These are phyloP conservation scores for Tylopilus sp. DNA, from an alignment of 768 basidiomycete genomes.

Conservation along the genomic window DNA sequence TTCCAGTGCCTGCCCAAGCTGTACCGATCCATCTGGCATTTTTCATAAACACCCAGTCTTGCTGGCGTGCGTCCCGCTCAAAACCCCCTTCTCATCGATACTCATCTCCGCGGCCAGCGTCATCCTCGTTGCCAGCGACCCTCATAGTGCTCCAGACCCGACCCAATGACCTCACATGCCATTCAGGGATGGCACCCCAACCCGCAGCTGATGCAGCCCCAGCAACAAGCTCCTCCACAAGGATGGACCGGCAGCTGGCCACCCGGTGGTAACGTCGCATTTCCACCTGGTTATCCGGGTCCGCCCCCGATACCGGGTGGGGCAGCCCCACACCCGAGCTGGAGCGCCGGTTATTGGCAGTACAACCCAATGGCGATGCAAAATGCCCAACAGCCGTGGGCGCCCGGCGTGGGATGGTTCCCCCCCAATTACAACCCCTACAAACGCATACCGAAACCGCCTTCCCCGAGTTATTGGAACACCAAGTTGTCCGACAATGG, in stretches of 20 bases:
- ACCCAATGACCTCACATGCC: conserved; percentile 22
- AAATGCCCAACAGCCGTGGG: conserved; percentile 30
- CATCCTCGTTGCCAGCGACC: not conserved
- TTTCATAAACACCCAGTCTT: not conserved
- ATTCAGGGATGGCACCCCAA: conserved; percentile 33
- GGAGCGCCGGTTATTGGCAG: conserved; percentile 54
- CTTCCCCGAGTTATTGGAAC: conserved; percentile 64
- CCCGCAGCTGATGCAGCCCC: conserved; percentile 32
- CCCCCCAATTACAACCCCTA: conserved; percentile 50
- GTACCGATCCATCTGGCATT: not conserved
- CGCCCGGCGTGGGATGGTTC: conserved; percentile 30
- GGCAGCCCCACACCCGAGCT: conserved; percentile 40
- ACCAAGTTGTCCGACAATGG: conserved; percentile 58
- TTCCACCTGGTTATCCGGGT: conserved; percentile 36
- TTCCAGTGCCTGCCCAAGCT: not conserved
- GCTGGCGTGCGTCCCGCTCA: not conserved
- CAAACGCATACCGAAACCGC: conserved; percentile 58
- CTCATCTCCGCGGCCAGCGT: not conserved
- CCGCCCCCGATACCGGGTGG: conserved; percentile 58
- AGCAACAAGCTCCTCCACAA: conserved; percentile 17
- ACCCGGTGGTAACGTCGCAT: conserved; percentile 23
- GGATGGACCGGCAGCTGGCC: conserved; percentile 41
- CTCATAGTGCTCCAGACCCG: not conserved
- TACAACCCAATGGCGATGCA: conserved; percentile 40
- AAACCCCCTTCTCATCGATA: not conserved